A percentile compares a stretch with the other conserved stretches of the same genome.
Evolutionary conservation across 495 filamentous ascomycete species (phyloP).

Genomic region (Penicillium angulare): DNA sequence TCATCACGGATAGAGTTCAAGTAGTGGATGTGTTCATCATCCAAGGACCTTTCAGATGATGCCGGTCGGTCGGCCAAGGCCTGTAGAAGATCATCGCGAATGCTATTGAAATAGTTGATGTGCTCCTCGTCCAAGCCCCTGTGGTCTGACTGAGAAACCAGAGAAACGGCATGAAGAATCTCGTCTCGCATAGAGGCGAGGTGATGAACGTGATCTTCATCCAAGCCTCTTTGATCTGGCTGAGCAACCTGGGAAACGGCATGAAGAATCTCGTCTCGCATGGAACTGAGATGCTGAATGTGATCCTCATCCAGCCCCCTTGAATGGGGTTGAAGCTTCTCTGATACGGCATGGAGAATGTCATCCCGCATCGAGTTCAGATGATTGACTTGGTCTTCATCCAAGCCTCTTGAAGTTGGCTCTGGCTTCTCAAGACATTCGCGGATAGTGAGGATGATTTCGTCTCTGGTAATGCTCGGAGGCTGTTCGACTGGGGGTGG

Average conservation of each 20-base stretch:
- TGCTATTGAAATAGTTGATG: not conserved
- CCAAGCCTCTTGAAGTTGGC: conserved; percentile 11
- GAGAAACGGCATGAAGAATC: conserved; percentile 36
- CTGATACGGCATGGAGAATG: conserved; percentile 17
- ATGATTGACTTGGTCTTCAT: conserved; percentile 20
- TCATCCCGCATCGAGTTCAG: conserved; percentile 28
- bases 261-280: conserved; percentile 39
- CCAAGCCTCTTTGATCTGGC: not conserved
- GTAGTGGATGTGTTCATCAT: conserved; percentile 25
- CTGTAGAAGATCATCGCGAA: conserved; percentile 37
- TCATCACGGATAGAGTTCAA: conserved; percentile 38
- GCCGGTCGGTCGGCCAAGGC: conserved; percentile 34
- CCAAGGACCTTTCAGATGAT: conserved; percentile 28
- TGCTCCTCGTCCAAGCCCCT: conserved; percentile 12
- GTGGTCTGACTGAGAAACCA: conserved; percentile 5
- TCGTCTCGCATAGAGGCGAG: conserved; percentile 28
- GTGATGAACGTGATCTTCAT: conserved; percentile 23
- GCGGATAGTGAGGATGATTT: conserved; percentile 70
- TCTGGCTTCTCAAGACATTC: conserved; percentile 58
- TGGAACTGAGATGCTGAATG: conserved; percentile 3
- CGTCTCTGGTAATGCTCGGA: conserved; percentile 68
- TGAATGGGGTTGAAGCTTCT: conserved; percentile 51
- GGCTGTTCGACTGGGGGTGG: conserved; percentile 67
- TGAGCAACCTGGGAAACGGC: conserved; percentile 31
- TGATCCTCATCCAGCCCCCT: conserved; percentile 11